These are phyloP conservation scores for Neurospora sp. DNA, from an alignment of 495 filamentous ascomycete species.

Conservation along the genomic window DNA sequence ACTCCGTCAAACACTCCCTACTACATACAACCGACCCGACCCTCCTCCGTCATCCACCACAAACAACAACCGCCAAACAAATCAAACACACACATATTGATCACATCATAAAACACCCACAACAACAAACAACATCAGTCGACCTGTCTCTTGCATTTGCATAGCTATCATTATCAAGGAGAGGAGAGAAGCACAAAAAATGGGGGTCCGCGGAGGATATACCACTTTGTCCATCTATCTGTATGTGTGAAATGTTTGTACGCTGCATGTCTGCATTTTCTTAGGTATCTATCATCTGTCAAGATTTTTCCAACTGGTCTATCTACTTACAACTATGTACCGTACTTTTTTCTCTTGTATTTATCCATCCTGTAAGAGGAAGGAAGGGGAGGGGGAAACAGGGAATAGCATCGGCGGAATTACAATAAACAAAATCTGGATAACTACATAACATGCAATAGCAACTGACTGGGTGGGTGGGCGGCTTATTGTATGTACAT, in stretches of 20 bases:
- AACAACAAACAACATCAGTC: neutral
- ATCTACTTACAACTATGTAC: neutral
- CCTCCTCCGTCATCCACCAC: neutral
- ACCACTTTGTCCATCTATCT: neutral
- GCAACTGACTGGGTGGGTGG: neutral
- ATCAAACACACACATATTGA: neutral
- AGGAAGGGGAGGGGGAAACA: too few species aligned
- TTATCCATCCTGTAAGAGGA: neutral
- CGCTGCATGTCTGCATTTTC: neutral
- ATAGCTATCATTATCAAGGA: neutral
- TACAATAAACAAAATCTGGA: too few species aligned
- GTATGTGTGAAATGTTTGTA: neutral
- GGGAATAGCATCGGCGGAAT: neutral
- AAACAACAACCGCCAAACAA: neutral
- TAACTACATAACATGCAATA: too few species aligned
- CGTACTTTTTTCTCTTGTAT: neutral
- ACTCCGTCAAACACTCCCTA: neutral
- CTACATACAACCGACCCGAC: neutral
- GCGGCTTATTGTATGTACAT: neutral
- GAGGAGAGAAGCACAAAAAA: neutral
- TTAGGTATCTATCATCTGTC: neutral
- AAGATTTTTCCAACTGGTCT: neutral
- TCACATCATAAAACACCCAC: neutral
- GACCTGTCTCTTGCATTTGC: neutral
- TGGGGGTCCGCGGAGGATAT: neutral